Base-by-base conservation (phyloP, 306 rosid species). In the Cucurbita maxima region DNA sequence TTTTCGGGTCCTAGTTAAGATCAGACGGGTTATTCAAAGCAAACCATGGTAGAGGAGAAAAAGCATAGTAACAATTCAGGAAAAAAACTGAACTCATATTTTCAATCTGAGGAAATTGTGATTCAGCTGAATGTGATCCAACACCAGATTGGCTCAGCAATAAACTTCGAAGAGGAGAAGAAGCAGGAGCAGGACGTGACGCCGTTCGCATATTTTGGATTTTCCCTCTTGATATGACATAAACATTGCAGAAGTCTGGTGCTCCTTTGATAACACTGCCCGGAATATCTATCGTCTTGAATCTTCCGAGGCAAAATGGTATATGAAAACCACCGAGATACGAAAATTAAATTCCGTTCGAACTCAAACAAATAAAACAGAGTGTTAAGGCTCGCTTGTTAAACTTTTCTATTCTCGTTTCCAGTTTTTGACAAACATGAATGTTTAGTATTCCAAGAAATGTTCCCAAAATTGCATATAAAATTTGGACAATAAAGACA, bases 241-340 rank as follows among this genome's bases (percentile, higher is more conserved):
- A 95, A 16, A 95, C 93, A 55, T 78, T 95, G 74, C 93, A 88
- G 74, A 91, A 95, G 81, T 89, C 97, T 0, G 97, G 99, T 72
- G 97, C 97, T 68, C 84, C 90, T 81, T 91, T 95, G 69, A 84
- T 8, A 47, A 95, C 80, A 10, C 52, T 41, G 61, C 86, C 89
- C 3, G 97, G 96, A 81, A 91, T 63, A 83, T 95, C 99, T 36
- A 90, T 75, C 34, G 78, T 82, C 88, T 89, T 95, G 89, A 95
- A 95, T 85, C 96, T 91, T 78, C 85, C 80, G 86, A 76, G 75
- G 72, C 74, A 71, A 63, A 60, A 73, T 15, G 22, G 22, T 5
- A 34, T n/a, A 22, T 55, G 55, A 60, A 72, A 53, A 22, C 11
- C 8, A 10, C 19, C 50, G 37, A 3, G 3, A 6, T n/a, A 73